Base-by-base conservation (phyloP, 2,329 filamentous ascomycete genomes). In the Sphaerulina vaccinii region DNA sequence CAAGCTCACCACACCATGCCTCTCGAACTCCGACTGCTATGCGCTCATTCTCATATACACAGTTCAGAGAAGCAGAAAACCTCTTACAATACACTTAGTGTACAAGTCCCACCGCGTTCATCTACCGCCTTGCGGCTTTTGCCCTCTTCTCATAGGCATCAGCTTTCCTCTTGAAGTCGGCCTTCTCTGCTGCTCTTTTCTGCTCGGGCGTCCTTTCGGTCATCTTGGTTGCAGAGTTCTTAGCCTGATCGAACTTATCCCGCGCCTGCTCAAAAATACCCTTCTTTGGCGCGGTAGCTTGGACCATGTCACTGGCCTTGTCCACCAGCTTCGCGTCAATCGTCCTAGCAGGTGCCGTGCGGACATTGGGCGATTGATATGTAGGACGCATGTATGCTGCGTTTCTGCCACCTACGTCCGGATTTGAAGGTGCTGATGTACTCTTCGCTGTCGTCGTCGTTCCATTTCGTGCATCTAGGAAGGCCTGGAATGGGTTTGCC, bases 131-230 rank as follows among this genome's bases (percentile, higher is more conserved):
- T 13, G 27, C 27, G 13, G 27, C 3, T 13, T 10, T 29, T 13
- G 27, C 27, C 29, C 33, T 39, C 49, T 52, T 47, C 56, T 60
- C 62, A 52, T 65, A 67, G 58, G 64, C 59, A 47, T 59, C 60
- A 54, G 66, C 59, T 48, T 60, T 57, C 21, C 51, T 39, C 54
- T 55, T 56, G 33, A 54, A 50, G 44, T 65, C 59, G 21, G 61
- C 57, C 44, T 51, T 50, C 16, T 54, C 36, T 13, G 42, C 47
- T 33, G 57, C 33, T 42, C 39, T 51, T 11, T 35, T 35, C 49
- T 51, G 22, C 41, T 57, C 49, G 13, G 35, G 33, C n/a, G 47
- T 49, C 23, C 32, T 16, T 7, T 54, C 10, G 13, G 8, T 39
- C 15, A 38, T 29, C 39, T 36, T 37, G 22, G 36, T 32, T 32